These are phyloP conservation scores for Ettlia oleoabundans DNA, from an alignment of 139 green algal genomes.

Conservation along the genomic window DNA sequence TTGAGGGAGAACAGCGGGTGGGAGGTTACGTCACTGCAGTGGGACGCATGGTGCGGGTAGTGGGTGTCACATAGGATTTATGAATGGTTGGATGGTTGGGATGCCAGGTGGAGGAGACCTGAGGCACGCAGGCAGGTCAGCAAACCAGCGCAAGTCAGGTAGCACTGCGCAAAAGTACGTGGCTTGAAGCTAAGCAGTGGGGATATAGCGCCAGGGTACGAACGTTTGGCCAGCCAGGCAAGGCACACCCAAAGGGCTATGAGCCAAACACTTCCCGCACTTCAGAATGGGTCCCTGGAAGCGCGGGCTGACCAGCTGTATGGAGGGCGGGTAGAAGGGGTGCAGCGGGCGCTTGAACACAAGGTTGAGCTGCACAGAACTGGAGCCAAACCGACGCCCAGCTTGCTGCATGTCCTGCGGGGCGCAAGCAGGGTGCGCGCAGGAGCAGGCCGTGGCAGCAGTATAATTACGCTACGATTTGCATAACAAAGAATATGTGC, in stretches of 20 bases:
- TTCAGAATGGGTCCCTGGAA: slow-evolving; percentile 52
- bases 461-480: too few species aligned
- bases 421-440: too few species aligned
- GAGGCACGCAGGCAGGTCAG: background rate
- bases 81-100: too few species aligned
- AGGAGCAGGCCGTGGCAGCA: too few species aligned
- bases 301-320: slow-evolving; percentile 69
- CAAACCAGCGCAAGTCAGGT: background rate
- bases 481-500: too few species aligned
- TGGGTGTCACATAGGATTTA: too few species aligned
- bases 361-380: slow-evolving; percentile 69
- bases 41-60: too few species aligned
- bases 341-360: slow-evolving; percentile 86
- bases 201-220: too few species aligned
- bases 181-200: too few species aligned
- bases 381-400: slow-evolving; percentile 53
- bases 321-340: slow-evolving; percentile 83
- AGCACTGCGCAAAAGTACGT: too few species aligned
- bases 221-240: background rate
- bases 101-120: background rate
- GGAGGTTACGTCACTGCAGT: too few species aligned
- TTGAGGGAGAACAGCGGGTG: too few species aligned
- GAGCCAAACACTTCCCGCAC: background rate
- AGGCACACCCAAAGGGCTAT: background rate
- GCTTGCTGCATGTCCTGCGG: slow-evolving; percentile 72